Percentiles rank a stretch among this genome's conserved stretches.
These are phyloP conservation scores for Baudoinia panamericana DNA, from an alignment of 495 filamentous ascomycete species.

Conservation along the genomic window DNA sequence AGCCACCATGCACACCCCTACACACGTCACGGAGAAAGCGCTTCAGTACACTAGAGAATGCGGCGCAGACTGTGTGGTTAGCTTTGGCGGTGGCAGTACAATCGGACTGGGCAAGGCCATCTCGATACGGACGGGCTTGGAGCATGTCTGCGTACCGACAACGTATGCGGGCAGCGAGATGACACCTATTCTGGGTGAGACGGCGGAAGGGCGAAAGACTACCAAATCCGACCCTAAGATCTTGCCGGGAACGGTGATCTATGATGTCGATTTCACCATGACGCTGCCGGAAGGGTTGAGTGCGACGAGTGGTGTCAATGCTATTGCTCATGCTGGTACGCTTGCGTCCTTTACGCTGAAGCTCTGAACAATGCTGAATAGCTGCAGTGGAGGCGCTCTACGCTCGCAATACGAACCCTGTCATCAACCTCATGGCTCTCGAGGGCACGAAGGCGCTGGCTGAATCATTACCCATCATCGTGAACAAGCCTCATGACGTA, in stretches of 20 bases:
- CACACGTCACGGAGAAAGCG: slow-evolving; percentile 48
- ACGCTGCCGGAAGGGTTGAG: slow-evolving; percentile 47
- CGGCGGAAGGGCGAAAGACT: slow-evolving; percentile 48
- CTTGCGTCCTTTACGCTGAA: slow-evolving; percentile 1
- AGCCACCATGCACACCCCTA: slow-evolving; percentile 58
- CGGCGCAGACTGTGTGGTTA: slow-evolving; percentile 38
- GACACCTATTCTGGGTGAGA: slow-evolving; percentile 57
- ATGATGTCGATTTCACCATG: slow-evolving; percentile 57
- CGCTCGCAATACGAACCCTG: slow-evolving; percentile 38
- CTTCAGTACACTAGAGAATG: slow-evolving; percentile 37
- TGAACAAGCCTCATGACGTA: slow-evolving; percentile 35
- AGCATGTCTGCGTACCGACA: slow-evolving; percentile 54
- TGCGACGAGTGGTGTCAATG: slow-evolving; percentile 54
- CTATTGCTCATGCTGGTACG: slow-evolving; percentile 52
- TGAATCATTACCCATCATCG: slow-evolving; percentile 42
- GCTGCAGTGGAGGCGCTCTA: slow-evolving; percentile 51
- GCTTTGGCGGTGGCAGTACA: slow-evolving; percentile 41
- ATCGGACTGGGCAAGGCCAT: slow-evolving; percentile 57
- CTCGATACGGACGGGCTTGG: slow-evolving; percentile 48
- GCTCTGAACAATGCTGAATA: background rate
- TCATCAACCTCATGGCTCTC: slow-evolving; percentile 22
- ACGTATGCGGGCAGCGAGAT: slow-evolving; percentile 61
- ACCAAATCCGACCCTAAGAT: slow-evolving; percentile 54
- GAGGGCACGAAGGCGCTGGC: slow-evolving; percentile 22
- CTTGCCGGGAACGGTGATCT: slow-evolving; percentile 52